Evolutionary conservation across 345 rosid species (phyloP), one percentile per base, ranked within the genome.

Genomic region (Citrus trifoliata): DNA sequence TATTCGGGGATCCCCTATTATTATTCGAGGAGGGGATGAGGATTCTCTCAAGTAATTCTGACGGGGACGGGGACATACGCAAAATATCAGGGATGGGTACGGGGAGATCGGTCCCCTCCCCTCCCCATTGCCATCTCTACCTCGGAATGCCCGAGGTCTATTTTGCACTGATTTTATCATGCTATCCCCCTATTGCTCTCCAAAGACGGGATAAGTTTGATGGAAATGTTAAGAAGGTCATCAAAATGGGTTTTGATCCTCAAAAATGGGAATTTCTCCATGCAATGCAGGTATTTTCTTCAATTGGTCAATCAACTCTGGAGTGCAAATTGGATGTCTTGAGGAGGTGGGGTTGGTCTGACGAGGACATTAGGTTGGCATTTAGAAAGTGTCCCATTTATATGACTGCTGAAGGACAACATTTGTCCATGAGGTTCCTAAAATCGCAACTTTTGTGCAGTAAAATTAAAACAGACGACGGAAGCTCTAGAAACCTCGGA

Each of bases 301-400:
- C 62, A n/a, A 68, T 76, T 13, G 69, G 33, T 7, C 13, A 78
- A 10, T 24, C 76, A 25, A 77, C 76, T 14, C 67, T 76, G 33
- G 80, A 84, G 18, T 55, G 25, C 5, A 84, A 83, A 27, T 6
- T 74, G 7, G 76, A 77, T 28, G 40, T 82, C 42, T 83, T 62
- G 48, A 38, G 56, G 74, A 75, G 16, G 13, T 77, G 83, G 79
- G 87, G 88, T 75, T 88, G 82, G 73, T 61, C 79, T 7, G 75
- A 53, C 32, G 81, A 79, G 0, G 87, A 80, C 5, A 63, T 79
- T 38, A 56, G 71, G 75, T 24, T 16, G 0, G 75, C 83, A 1
- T 87, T 88, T 67, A 80, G 75, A 80, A 89, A 79, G 73, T 33
- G 59, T 55, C 89, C 89, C 38, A 18, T 19, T 40, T 66, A 28